A percentile compares a stretch with the other conserved stretches of the same genome.
phyloP scores from a whole-genome alignment of 148 eudicot genomes.

The Beta vulgaris region DNA sequence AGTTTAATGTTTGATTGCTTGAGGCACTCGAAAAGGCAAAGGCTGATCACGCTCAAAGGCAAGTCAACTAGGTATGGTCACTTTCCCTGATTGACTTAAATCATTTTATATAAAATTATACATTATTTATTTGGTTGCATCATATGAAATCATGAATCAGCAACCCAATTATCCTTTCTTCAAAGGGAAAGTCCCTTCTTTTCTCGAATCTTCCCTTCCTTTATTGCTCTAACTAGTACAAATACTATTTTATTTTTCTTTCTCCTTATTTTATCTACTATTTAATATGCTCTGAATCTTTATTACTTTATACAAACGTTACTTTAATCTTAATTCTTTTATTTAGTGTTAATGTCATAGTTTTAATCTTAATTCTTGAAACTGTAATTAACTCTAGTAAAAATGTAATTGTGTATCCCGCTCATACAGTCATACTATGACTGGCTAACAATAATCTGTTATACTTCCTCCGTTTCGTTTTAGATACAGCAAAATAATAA shows the following conservation, averaged over 20 bases:
- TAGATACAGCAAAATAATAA: too few species aligned
- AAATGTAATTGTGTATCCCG: too few species aligned
- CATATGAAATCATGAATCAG: neutral
- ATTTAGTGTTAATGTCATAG: too few species aligned
- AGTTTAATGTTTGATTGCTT: neutral
- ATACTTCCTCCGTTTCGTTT: too few species aligned
- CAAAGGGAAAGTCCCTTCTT: slow-evolving; percentile 6
- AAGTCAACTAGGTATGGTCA: slow-evolving; percentile 3
- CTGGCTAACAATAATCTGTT: too few species aligned
- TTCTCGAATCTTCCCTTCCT: slow-evolving; percentile 24
- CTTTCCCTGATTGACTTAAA: neutral
- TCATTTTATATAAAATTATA: neutral
- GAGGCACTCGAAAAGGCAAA: slow-evolving; percentile 14
- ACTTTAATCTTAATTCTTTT: too few species aligned
- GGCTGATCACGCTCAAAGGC: neutral
- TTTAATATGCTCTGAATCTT: too few species aligned
- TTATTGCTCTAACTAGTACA: neutral
- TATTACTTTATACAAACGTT: too few species aligned
- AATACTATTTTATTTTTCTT: neutral
- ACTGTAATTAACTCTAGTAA: too few species aligned
- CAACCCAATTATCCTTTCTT: slow-evolving; percentile 5
- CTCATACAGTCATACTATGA: too few species aligned
- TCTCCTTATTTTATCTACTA: neutral
- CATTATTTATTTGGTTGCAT: neutral
- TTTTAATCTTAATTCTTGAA: too few species aligned